Percentiles rank a stretch among this genome's conserved stretches.
phyloP scores from a whole-genome alignment of 768 basidiomycete genomes.

The Lactarius evosmus region DNA sequence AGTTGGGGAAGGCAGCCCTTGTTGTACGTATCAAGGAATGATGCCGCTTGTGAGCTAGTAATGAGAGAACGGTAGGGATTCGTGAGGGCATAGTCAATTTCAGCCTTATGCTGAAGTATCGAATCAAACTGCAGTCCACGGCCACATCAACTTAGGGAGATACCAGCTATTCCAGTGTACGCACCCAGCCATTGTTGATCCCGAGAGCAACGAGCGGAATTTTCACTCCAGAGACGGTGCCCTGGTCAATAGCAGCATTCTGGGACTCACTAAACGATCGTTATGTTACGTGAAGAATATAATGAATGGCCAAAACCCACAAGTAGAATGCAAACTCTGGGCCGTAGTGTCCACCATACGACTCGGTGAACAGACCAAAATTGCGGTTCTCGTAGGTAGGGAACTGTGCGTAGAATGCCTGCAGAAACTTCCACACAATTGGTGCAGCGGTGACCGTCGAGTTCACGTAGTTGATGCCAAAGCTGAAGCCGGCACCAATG shows the following conservation, averaged over 20 bases:
- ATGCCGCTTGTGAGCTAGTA: neutral
- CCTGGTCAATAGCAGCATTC: constrained; percentile 48
- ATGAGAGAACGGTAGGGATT: constrained; percentile 35
- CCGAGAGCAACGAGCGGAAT: constrained; percentile 40
- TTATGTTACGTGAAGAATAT: neutral
- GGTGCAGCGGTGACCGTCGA: neutral
- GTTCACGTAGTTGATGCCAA: neutral
- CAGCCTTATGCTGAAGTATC: constrained; percentile 48
- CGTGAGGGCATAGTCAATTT: constrained; percentile 44
- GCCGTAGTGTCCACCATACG: constrained; percentile 35
- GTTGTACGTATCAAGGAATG: neutral
- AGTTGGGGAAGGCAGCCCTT: constrained; percentile 47
- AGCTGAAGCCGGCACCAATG: constrained; percentile 1
- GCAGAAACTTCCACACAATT: neutral
- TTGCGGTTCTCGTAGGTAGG: constrained; percentile 38
- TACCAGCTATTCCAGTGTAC: constrained; percentile 51
- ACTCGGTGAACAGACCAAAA: constrained; percentile 54
- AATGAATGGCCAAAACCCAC: neutral
- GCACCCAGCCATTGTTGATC: neutral
- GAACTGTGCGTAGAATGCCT: constrained; percentile 35
- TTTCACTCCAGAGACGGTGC: constrained; percentile 38
- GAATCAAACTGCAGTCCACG: constrained; percentile 9
- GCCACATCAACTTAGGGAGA: constrained; percentile 24
- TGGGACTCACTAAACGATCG: constrained; percentile 40
- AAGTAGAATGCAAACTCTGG: constrained; percentile 24